A percentile compares a stretch with the other conserved stretches of the same genome.
Conservation (phyloP, 2,329 filamentous ascomycete species). For the Diaporthe ilicicola region DNA sequence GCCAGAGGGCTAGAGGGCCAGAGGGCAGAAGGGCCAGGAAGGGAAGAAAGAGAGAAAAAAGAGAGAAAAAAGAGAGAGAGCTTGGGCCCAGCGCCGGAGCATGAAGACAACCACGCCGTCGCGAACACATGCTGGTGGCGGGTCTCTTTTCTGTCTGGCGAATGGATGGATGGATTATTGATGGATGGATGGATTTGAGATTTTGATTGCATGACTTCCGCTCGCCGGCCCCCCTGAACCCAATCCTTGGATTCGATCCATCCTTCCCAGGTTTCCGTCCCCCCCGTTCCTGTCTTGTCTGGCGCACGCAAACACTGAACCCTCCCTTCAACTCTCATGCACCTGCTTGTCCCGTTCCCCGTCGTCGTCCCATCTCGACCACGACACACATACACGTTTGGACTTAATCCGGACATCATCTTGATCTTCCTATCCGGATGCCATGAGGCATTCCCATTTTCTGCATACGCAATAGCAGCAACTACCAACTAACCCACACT, state of each 20-base stretch:
- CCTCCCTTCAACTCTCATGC: conserved; percentile 15
- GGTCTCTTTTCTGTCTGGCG: neutral
- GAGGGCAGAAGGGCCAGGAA: neutral
- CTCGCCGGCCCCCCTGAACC: conserved; percentile 6
- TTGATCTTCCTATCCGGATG: conserved; percentile 3
- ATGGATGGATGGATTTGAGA: conserved; percentile 5
- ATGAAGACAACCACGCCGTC: neutral
- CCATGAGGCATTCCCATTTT: conserved; percentile 21
- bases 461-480: conserved; percentile 21
- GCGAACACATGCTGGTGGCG: neutral
- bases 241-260: neutral
- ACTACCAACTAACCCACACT: neutral
- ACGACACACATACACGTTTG: neutral
- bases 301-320: neutral
- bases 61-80: neutral
- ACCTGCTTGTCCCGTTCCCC: neutral
- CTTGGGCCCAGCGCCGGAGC: neutral
- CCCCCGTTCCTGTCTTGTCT: neutral
- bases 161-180: conserved; percentile 1
- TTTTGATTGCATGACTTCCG: conserved; percentile 16
- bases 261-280: neutral
- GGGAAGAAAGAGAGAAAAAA: neutral
- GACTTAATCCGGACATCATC: neutral
- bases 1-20: neutral
- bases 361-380: neutral